Conservation (phyloP, 176 grass and related monocot genomes). For the Oryza rufipogon region DNA sequence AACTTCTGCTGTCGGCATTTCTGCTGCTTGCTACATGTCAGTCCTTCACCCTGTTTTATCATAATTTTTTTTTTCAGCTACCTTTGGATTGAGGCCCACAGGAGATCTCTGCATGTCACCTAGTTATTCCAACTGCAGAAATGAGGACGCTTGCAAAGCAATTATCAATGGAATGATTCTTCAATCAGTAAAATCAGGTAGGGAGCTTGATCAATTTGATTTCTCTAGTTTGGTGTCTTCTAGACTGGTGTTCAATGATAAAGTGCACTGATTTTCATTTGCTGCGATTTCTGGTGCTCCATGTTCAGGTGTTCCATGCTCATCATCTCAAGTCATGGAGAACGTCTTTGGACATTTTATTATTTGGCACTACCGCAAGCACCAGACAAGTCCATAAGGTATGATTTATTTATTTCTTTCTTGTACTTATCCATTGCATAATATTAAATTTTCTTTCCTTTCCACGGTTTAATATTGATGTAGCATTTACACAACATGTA, state of each 20-base stretch:
- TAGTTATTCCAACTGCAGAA: neutral
- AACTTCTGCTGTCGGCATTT: neutral
- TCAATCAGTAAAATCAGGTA: neutral
- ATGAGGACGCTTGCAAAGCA: neutral
- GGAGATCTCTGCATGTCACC: neutral
- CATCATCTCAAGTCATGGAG: neutral
- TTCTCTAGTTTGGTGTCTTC: neutral
- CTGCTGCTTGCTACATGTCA: neutral
- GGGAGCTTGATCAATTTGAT: neutral
- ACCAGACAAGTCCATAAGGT: neutral
- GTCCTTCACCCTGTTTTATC: neutral
- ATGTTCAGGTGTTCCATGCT: neutral
- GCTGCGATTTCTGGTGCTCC: neutral
- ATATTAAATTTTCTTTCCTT: neutral
- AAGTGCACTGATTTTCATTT: neutral
- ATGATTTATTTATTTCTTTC: neutral
- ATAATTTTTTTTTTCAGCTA: neutral
- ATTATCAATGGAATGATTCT: neutral
- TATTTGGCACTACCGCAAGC: neutral
- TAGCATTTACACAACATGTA: neutral
- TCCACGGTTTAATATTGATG: neutral
- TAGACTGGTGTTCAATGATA: neutral
- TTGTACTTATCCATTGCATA: neutral
- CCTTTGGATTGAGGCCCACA: neutral
- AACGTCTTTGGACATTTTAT: neutral